phyloP scores from a whole-genome alignment of 257 asterid species.

The Linderniella brevidens region DNA sequence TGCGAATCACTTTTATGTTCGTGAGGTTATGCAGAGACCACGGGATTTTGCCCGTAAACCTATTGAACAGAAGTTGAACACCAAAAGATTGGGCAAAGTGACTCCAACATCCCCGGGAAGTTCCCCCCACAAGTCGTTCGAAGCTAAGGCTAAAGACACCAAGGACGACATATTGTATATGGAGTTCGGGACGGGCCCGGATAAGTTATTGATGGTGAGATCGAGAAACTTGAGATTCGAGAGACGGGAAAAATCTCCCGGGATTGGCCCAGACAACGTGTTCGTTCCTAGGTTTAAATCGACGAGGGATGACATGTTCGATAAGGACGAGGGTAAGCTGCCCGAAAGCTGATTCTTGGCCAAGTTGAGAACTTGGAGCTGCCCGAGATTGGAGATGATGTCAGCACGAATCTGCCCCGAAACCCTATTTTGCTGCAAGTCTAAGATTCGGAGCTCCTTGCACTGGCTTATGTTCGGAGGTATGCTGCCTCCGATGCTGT shows the following conservation, averaged over 20 bases:
- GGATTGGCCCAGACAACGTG: conserved; percentile 21
- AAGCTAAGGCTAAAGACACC: conserved; percentile 15
- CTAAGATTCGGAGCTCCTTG: conserved; percentile 19
- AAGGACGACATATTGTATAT: conserved; percentile 23
- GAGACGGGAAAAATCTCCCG: conserved; percentile 18
- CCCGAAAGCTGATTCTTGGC: conserved; percentile 34
- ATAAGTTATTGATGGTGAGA: conserved; percentile 34
- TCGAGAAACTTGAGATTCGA: conserved; percentile 24
- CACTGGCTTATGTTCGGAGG: conserved; percentile 26
- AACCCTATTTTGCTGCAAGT: conserved; percentile 29
- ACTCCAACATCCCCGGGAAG: conserved; percentile 23
- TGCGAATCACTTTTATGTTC: conserved; percentile 26
- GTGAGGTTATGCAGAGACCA: conserved; percentile 49
- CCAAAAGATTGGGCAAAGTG: conserved; percentile 38
- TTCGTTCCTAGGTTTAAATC: conserved; percentile 21
- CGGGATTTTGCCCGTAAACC: conserved; percentile 43
- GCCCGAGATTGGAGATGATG: conserved; percentile 14
- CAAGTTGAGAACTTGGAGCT: conserved; percentile 27
- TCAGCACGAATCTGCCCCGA: conserved; percentile 25
- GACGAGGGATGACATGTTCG: conserved; percentile 19
- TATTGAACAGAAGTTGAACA: conserved; percentile 31
- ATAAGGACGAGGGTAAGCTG: conserved; percentile 24
- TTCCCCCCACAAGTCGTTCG: conserved; percentile 27
- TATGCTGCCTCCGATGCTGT: conserved; percentile 20
- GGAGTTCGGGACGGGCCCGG: conserved; percentile 32